These are phyloP conservation scores for Pycnococcus provasolii DNA, from an alignment of 139 green algal species.

Conservation along the genomic window DNA sequence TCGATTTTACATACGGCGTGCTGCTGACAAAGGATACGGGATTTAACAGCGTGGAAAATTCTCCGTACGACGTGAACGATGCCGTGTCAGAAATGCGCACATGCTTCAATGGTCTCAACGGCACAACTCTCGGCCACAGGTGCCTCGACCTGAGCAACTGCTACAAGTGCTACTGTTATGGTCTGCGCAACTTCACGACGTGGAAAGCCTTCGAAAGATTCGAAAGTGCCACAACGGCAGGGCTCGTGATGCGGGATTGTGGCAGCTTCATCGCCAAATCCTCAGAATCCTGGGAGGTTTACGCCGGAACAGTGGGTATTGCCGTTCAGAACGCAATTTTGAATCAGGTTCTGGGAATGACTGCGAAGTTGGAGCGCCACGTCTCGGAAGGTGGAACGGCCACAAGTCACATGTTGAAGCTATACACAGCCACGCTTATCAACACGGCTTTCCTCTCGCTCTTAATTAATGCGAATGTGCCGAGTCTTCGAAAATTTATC, in stretches of 20 bases:
- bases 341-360: neutral
- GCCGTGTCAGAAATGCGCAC: too few relatives aligned
- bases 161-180: too few relatives aligned
- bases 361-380: neutral
- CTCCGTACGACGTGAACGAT: too few relatives aligned
- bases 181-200: too few relatives aligned
- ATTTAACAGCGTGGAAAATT: too few relatives aligned
- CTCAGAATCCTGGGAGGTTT: neutral
- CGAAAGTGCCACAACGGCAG: too few relatives aligned
- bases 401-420: neutral
- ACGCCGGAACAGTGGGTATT: neutral
- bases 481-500: neutral
- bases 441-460: constrained; percentile 13
- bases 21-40: too few relatives aligned
- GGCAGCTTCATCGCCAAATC: neutral
- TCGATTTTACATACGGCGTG: too few relatives aligned
- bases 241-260: neutral
- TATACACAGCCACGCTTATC: constrained; percentile 4
- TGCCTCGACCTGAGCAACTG: too few relatives aligned
- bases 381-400: neutral
- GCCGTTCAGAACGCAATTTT: neutral
- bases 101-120: too few relatives aligned
- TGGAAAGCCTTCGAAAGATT: too few relatives aligned
- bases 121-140: too few relatives aligned
- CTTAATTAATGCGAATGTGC: neutral